Base-by-base conservation (phyloP, 2,329 filamentous ascomycete species). In the Cladophialophora immunda region DNA sequence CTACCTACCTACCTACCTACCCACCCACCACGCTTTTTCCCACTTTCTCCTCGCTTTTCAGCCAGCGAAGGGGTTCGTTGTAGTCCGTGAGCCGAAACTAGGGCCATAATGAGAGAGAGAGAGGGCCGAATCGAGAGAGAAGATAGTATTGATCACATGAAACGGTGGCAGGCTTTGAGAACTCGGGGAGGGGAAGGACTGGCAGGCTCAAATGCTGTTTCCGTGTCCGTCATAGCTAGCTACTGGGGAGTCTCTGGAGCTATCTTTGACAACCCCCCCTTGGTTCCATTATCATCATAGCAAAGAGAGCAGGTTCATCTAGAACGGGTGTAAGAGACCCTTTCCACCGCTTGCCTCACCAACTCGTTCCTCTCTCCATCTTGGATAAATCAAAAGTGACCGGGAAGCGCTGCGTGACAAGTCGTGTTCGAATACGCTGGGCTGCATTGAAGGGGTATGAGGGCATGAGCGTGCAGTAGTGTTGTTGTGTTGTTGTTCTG, bases 141-240 rank as follows among this genome's bases (percentile, higher is more conserved):
- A n/a, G n/a, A n/a, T n/a, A n/a, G n/a, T n/a, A n/a, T n/a, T n/a
- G n/a, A n/a, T n/a, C n/a, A n/a, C n/a, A n/a, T n/a, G n/a, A n/a
- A n/a, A n/a, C n/a, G n/a, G n/a, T n/a, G n/a, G n/a, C n/a, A n/a
- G n/a, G n/a, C n/a, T n/a, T n/a, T n/a, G n/a, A n/a, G 4, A 38
- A 8, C 13, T n/a, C 2, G 9, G n/a, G 38, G 38, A 45, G n/a
- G 38, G 15, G 4, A 19, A n/a, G n/a, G 32, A 36, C n/a, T n/a
- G 32, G 15, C 38, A 45, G 38, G 6, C 38, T 45, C 38, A 19
- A 45, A 45, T 15, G 13, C n/a, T 45, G 38, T 8, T 19, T 45
- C 38, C 38, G 19, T 45, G 38, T 45, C n/a, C n/a, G 38, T 45
- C 4, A 45, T 45, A 45, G 38, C 38, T 45, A 45, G 38, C 38